A percentile compares a stretch with the other conserved stretches of the same genome.
phyloP scores from a whole-genome alignment of 2,329 filamentous ascomycete species.

The Alternaria alternata region DNA sequence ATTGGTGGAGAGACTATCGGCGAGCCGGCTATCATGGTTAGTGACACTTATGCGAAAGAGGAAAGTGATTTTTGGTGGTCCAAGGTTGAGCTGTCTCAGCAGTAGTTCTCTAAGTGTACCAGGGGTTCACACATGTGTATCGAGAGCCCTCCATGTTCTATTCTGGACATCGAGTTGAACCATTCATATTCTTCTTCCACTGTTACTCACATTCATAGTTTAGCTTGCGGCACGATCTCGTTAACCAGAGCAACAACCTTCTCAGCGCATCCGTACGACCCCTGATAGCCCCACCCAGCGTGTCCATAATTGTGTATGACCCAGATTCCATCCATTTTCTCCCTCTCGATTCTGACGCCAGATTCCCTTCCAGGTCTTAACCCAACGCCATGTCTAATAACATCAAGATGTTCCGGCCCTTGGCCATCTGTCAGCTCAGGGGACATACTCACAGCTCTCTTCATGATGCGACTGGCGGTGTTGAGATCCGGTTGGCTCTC shows the following conservation, averaged over 20 bases:
- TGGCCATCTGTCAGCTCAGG: slow-evolving; percentile 70
- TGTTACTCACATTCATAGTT: not conserved
- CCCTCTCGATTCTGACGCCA: slow-evolving; percentile 78
- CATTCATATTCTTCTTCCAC: not conserved
- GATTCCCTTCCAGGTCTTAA: slow-evolving; percentile 75
- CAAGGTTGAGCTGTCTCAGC: slow-evolving; percentile 48
- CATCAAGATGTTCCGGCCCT: slow-evolving; percentile 71
- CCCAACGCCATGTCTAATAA: slow-evolving; percentile 84
- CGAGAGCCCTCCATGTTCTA: not conserved
- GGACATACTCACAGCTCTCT: slow-evolving; percentile 69
- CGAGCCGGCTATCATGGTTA: slow-evolving; percentile 50
- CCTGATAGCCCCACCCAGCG: slow-evolving; percentile 75
- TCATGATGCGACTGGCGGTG: slow-evolving; percentile 83
- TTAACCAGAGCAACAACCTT: not conserved
- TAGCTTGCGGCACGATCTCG: not conserved
- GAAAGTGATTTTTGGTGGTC: slow-evolving; percentile 70
- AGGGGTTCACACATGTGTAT: not conserved
- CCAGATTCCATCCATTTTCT: slow-evolving; percentile 66
- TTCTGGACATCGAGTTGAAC: not conserved
- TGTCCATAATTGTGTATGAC: slow-evolving; percentile 83
- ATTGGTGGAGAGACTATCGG: slow-evolving; percentile 35
- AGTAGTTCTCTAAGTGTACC: slow-evolving; percentile 20
- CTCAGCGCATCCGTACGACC: slow-evolving; percentile 50
- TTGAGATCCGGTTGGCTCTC: slow-evolving; percentile 78
- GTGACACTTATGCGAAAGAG: slow-evolving; percentile 56